phyloP scores from a whole-genome alignment of 179 eudicot genomes.

The Sideroxylon spinosum region DNA sequence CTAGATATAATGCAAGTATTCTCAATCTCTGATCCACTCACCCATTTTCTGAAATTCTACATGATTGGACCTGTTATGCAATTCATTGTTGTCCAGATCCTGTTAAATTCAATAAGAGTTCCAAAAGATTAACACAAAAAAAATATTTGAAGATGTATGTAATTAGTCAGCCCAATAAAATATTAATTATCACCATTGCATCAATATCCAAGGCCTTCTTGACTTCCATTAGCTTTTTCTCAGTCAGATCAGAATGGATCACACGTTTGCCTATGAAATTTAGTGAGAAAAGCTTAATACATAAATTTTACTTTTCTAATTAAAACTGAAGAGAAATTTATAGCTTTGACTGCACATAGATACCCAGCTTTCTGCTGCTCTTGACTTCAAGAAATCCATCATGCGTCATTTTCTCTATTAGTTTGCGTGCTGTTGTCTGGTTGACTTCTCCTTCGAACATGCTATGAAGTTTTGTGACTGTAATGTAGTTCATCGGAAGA shows the following conservation, averaged over 20 bases:
- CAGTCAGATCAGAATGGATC: constrained; percentile 68
- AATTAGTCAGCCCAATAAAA: constrained; percentile 1
- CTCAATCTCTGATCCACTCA: constrained; percentile 14
- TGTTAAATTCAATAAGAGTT: constrained; percentile 22
- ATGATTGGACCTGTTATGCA: constrained; percentile 33
- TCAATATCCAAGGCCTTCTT: constrained; percentile 48
- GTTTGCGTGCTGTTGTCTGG: constrained; percentile 56
- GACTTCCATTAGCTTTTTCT: constrained; percentile 74
- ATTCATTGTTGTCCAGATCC: constrained; percentile 50
- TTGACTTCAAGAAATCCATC: constrained; percentile 80
- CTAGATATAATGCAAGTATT: not conserved
- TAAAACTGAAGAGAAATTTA: not conserved
- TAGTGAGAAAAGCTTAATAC: not conserved
- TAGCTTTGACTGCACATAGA: constrained; percentile 12
- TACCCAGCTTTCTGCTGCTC: constrained; percentile 76
- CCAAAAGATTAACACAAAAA: not conserved
- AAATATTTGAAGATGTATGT: not conserved
- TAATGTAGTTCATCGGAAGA: constrained; percentile 76
- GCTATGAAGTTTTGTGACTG: constrained; percentile 68
- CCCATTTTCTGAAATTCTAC: constrained; percentile 39
- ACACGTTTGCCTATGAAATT: constrained; percentile 74
- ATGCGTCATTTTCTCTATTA: constrained; percentile 70
- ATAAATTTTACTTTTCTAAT: constrained; percentile 4
- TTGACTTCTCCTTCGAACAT: constrained; percentile 72
- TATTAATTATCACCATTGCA: constrained; percentile 40